A percentile compares a stretch with the other conserved stretches of the same genome.
These are phyloP conservation scores for Naganishia kalamii DNA, from an alignment of 768 basidiomycete species.

Conservation along the genomic window DNA sequence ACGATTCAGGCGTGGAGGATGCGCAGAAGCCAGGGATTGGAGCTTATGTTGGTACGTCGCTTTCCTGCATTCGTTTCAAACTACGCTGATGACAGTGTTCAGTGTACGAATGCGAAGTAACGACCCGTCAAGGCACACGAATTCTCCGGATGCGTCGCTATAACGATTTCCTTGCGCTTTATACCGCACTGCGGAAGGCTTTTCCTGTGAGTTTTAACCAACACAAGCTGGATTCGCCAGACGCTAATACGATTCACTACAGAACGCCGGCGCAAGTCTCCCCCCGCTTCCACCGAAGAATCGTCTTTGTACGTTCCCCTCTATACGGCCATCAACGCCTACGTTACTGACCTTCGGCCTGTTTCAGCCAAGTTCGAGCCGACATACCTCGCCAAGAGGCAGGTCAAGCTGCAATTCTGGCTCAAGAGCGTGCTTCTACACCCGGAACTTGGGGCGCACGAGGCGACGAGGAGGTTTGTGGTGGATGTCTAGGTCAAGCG, in stretches of 20 bases:
- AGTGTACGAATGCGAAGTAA: conserved; percentile 43
- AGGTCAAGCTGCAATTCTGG: conserved; percentile 41
- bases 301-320: conserved; percentile 31
- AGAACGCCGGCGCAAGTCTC: conserved; percentile 26
- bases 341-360: not conserved
- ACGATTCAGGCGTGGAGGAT: conserved; percentile 24
- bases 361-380: conserved; percentile 38
- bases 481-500: too few relatives aligned
- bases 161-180: conserved; percentile 37
- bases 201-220: conserved; percentile 26
- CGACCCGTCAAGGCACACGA: conserved; percentile 27
- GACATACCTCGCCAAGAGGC: conserved; percentile 35
- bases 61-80: not conserved
- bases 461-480: conserved; percentile 5
- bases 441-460: conserved; percentile 35
- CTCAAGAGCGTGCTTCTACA: conserved; percentile 41
- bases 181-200: conserved; percentile 25
- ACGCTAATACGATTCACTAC: not conserved
- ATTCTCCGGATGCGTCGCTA: conserved; percentile 30
- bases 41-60: conserved; percentile 41
- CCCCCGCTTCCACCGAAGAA: conserved; percentile 39
- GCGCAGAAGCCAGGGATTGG: conserved; percentile 30
- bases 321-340: not conserved
- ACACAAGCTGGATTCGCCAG: not conserved
- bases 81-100: not conserved